These are phyloP conservation scores for Chaetoceros tenuissimus DNA, from an alignment of 108 stramenopile species.

Conservation along the genomic window DNA sequence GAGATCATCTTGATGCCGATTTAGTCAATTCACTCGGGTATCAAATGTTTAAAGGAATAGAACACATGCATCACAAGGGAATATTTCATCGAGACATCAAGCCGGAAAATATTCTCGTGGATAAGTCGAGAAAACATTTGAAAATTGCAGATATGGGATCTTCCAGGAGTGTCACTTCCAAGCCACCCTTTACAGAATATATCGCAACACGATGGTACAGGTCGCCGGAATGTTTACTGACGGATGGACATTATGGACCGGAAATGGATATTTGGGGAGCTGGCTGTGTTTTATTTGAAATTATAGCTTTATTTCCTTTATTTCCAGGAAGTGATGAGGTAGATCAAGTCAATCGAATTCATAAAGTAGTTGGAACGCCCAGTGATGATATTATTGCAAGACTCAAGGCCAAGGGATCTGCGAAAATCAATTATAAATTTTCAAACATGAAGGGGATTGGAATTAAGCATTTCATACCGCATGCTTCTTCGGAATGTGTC, in stretches of 20 bases:
- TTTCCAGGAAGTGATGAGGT: constrained; percentile 75
- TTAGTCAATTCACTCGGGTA: constrained; percentile 44
- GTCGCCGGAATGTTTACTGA: constrained; percentile 74
- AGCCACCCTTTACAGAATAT: constrained; percentile 76
- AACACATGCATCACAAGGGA: constrained; percentile 62
- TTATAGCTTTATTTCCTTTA: constrained; percentile 67
- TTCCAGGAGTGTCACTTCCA: neutral
- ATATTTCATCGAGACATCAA: constrained; percentile 86
- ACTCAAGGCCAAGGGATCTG: neutral
- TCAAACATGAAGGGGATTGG: neutral
- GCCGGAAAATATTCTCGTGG: constrained; percentile 63
- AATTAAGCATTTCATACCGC: neutral
- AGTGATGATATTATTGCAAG: constrained; percentile 30
- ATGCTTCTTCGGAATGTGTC: neutral
- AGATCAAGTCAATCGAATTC: constrained; percentile 80
- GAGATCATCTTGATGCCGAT: constrained; percentile 16
- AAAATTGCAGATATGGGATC: neutral
- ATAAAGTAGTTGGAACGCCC: constrained; percentile 72
- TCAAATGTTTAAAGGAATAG: constrained; percentile 51
- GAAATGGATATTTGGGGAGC: constrained; percentile 87
- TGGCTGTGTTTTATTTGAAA: constrained; percentile 80
- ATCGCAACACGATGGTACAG: constrained; percentile 86
- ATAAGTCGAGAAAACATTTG: constrained; percentile 2
- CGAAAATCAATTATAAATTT: neutral
- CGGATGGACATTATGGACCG: constrained; percentile 72